Conservation (phyloP, 805 yeast species). For the Sungouiella blattae region DNA sequence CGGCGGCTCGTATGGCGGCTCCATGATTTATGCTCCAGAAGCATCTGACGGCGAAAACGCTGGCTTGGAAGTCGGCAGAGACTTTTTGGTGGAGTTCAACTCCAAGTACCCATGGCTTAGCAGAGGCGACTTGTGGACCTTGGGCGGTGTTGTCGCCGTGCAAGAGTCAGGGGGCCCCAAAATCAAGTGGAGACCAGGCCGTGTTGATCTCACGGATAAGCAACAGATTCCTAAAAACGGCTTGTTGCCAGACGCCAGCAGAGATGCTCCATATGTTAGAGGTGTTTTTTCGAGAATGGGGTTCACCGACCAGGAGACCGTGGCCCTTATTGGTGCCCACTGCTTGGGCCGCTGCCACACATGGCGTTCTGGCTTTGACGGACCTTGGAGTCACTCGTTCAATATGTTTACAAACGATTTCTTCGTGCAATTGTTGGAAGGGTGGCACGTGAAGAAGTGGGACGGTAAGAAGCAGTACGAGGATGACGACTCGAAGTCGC, state of each 20-base stretch:
- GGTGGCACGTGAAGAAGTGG: conserved; percentile 51
- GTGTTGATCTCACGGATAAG: conserved; percentile 31
- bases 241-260: conserved; percentile 49
- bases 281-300: conserved; percentile 47
- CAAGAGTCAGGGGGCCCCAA: conserved; percentile 65
- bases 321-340: conserved; percentile 42
- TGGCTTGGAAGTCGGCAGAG: conserved; percentile 52
- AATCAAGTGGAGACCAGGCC: conserved; percentile 55
- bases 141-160: conserved; percentile 64
- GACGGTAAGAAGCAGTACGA: conserved; percentile 40
- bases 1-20: conserved; percentile 38
- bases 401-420: conserved; percentile 42
- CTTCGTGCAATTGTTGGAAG: conserved; percentile 37
- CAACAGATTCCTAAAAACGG: conserved; percentile 42
- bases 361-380: conserved; percentile 36
- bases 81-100: conserved; percentile 53
- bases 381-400: conserved; percentile 40
- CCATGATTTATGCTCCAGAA: conserved; percentile 45
- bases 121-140: conserved; percentile 68
- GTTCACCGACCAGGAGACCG: conserved; percentile 37
- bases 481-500: conserved; percentile 34
- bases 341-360: conserved; percentile 39
- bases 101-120: conserved; percentile 57
- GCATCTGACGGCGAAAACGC: conserved; percentile 50
- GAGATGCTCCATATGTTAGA: conserved; percentile 44